These are phyloP conservation scores for Scleromitrula shiraiana DNA, from an alignment of 2,329 filamentous ascomycete species.

Conservation along the genomic window DNA sequence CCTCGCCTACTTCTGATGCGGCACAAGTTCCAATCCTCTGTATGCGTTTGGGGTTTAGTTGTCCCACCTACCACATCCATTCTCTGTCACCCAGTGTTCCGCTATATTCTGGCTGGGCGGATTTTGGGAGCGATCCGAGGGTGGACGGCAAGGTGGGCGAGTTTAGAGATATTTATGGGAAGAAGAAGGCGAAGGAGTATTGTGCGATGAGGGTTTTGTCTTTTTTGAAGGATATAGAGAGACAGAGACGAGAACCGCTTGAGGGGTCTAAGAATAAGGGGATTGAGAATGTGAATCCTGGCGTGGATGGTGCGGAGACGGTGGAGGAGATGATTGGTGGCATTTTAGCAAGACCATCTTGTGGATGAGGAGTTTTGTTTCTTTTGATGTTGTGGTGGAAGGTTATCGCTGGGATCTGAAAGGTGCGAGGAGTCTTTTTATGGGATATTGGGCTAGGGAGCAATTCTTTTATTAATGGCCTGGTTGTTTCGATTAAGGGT, in stretches of 20 bases:
- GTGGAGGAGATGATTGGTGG: no score
- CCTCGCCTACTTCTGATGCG: constrained; percentile 1
- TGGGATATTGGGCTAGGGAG: no score
- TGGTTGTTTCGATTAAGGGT: no score
- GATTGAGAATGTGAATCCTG: no score
- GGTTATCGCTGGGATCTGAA: no score
- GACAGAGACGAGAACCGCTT: constrained; percentile 15
- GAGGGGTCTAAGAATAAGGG: no score
- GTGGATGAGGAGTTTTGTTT: neutral
- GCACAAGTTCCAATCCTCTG: constrained; percentile 21
- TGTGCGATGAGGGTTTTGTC: constrained; percentile 35
- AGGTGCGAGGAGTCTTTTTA: no score
- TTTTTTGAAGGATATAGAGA: constrained; percentile 33
- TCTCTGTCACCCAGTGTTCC: constrained; percentile 6
- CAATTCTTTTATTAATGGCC: no score
- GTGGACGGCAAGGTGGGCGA: constrained; percentile 34
- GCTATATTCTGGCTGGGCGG: constrained; percentile 22
- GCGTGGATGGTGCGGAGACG: neutral
- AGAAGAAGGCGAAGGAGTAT: constrained; percentile 41
- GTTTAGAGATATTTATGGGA: constrained; percentile 36
- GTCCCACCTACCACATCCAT: constrained; percentile 21
- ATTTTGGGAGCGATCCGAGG: constrained; percentile 23
- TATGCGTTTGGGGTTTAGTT: constrained; percentile 18
- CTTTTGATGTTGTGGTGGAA: neutral
- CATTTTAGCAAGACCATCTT: neutral